Percentiles rank a stretch among this genome's conserved stretches.
Conservation (phyloP, 1,139 yeast species). For the Taiozyma sp. region DNA sequence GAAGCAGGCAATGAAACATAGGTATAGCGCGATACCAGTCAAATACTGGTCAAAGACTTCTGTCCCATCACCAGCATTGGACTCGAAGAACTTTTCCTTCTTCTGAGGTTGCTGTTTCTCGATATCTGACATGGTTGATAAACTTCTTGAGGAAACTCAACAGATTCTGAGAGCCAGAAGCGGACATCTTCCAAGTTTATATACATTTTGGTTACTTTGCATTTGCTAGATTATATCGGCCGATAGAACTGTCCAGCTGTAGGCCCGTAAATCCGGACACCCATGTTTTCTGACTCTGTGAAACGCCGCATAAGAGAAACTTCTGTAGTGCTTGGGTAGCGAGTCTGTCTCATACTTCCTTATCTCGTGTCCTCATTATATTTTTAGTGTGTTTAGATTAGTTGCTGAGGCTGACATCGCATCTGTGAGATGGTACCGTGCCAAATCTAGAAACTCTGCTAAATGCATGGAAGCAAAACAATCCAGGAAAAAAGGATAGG, state of each 20-base stretch:
- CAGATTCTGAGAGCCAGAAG: background rate
- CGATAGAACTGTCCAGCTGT: background rate
- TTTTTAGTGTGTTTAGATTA: no score
- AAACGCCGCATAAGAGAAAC: no score
- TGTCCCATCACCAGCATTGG: slow-evolving; percentile 52
- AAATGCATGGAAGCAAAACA: background rate
- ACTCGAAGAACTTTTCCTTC: slow-evolving; percentile 5
- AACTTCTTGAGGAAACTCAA: background rate
- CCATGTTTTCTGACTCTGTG: no score
- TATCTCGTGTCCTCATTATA: no score
- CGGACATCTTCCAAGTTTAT: background rate
- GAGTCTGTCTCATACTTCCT: no score
- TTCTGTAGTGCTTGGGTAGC: background rate
- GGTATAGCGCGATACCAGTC: slow-evolving; percentile 34
- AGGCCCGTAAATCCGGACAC: background rate
- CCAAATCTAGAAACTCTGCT: background rate
- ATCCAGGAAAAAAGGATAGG: no score
- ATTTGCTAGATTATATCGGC: background rate
- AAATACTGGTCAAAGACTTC: slow-evolving; percentile 41
- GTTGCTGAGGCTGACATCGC: no score
- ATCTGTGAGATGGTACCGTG: background rate
- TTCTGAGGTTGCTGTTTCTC: slow-evolving; percentile 3
- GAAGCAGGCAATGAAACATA: slow-evolving; percentile 43
- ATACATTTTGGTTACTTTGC: background rate
- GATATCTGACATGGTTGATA: slow-evolving; percentile 5